phyloP scores from a whole-genome alignment of 2,329 filamentous ascomycete genomes.

The Pseudogymnoascus sp. region DNA sequence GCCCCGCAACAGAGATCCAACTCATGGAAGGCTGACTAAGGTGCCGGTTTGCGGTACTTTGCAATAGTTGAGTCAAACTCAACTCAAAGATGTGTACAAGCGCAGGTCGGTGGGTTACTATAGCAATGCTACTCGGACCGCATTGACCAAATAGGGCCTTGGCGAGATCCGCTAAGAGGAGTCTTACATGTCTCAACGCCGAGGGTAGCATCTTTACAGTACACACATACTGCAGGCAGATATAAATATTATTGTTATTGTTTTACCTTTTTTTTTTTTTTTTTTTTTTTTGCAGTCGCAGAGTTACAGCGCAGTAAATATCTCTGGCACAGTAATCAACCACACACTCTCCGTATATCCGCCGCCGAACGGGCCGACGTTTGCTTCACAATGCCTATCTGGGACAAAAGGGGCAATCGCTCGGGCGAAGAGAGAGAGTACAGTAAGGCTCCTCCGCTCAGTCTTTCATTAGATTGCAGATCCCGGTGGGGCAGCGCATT shows the following conservation, averaged over 20 bases:
- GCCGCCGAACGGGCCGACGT: background rate
- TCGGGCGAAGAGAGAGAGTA: conserved; percentile 5
- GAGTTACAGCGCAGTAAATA: background rate
- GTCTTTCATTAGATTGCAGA: conserved; percentile 5
- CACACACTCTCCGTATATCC: background rate
- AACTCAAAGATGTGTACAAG: background rate
- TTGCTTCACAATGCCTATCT: background rate
- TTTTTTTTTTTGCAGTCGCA: background rate
- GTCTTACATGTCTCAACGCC: background rate
- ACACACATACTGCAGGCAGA: background rate
- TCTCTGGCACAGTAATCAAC: background rate
- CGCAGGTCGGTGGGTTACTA: background rate
- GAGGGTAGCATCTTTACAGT: background rate
- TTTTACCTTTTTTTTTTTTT: background rate
- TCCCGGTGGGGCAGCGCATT: conserved; percentile 1
- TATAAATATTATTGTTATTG: conserved; percentile 8
- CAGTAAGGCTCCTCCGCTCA: conserved; percentile 3
- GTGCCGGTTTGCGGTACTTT: background rate
- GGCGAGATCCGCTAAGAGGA: background rate
- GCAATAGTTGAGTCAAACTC: background rate
- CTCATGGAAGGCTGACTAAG: background rate
- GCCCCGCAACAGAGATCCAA: background rate
- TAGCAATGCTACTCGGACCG: background rate
- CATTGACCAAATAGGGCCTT: conserved; percentile 1
- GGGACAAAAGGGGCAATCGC: background rate